Base-by-base conservation (phyloP, 2,329 filamentous ascomycete genomes). In the Elsinoe arachidis region DNA sequence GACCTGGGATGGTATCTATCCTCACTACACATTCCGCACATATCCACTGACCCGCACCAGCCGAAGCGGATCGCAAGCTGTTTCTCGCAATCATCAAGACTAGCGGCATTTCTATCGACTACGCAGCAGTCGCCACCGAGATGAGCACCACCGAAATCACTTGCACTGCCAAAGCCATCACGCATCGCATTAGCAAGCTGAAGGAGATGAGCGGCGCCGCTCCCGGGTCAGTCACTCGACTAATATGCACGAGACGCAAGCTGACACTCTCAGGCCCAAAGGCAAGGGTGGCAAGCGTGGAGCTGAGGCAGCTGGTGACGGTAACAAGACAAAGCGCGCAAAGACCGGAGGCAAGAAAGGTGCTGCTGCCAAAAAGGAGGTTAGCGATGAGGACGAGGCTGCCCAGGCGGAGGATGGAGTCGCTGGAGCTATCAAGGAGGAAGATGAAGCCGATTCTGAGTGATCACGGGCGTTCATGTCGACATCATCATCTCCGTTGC, bases 11-110 rank as follows among this genome's bases (percentile, higher is more conserved):
- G 56, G 59, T 58, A 41, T 15, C 19, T 23, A 19, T 52, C 12
- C 14, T n/a, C 30, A 26, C 17, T 5, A 11, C 2, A 14, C 2
- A 34, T 6, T 17, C 26, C 3, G 2, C 19, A 2, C 23, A 4
- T 41, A 10, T n/a, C 5, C 17, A 7, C 7, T 43, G 14, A 23
- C 33, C 15, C 41, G 4, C 34, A 38, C 15, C 39, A 61, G 59
- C 49, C 19, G 57, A 59, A 12, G 51, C 34, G 9, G 57, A 61
- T 35, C 55, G 60, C 33, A 56, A 52, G 39, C 56, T 61, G 26
- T 26, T 61, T 12, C 39, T 61, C 1, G 38, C 57, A 2, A 44
- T 61, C 52, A 9, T 61, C 33, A 47, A 58, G 44, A 47, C 46
- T 11, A 15, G 43, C 12, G 44, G 15, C 11, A 38, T 57, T 30